Evolutionary conservation across 2,329 filamentous ascomycete species (phyloP), one percentile per base, ranked within the genome.

Genomic region (Calonectria pseudoreteaudii): DNA sequence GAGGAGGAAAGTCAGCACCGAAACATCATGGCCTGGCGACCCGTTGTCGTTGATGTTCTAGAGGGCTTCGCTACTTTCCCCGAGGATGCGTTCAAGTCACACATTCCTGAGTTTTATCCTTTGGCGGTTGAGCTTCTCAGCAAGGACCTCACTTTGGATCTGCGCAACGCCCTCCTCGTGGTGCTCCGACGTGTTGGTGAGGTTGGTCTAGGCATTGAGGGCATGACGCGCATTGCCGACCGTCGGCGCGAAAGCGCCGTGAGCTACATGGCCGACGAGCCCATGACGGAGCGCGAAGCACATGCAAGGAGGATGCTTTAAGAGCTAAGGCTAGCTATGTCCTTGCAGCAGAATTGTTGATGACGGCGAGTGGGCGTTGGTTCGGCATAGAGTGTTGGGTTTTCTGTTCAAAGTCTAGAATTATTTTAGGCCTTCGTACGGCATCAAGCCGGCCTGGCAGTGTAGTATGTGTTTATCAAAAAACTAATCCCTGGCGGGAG

Each of bases 1-100:
- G 97, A 98, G 82, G 96, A 98, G 83, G 97, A 99, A 82, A 97
- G 95, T 34, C 97, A 99, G 85, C 96, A 98, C 83, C 91, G 97
- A 70, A 99, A 99, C 84, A 98, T 99, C 70, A 91, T 97, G 31
- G 98, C 97, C 0, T 99, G 97, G 97, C 90, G 97, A 23, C 97
- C 97, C 0, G 97, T 99, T 0, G 97, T 99, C 2, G 95, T 99
- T 23, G 97, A 98, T 82, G 97, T 99, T 11, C 88, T 99, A 13
- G 96, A 99, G 81, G 97, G 97, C 1, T 98, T 96, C 83, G 93
- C 93, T 0, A 93, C 92, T 9, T 98, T 98, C 86, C 94, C 95
- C 0, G 89, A 91, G 23, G 90, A 92, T 30, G 94, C 94, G 53
- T 99, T 99, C 80, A 91, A 91, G 68, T 92, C 93, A 72, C 93